A percentile compares a stretch with the other conserved stretches of the same genome.
These are phyloP conservation scores for Termitomyces sp. DNA, from an alignment of 768 basidiomycete genomes.

Conservation along the genomic window DNA sequence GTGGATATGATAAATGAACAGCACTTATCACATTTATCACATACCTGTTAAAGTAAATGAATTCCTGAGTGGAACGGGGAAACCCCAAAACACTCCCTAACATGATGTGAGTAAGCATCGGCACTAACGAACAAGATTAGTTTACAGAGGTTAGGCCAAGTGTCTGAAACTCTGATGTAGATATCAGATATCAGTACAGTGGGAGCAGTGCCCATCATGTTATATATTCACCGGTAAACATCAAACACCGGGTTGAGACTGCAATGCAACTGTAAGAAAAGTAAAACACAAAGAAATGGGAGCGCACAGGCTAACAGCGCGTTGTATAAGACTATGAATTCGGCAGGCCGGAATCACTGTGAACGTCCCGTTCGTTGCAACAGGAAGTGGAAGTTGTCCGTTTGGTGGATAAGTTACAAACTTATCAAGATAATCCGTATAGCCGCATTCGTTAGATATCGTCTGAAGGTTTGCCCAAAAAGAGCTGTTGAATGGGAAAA, in stretches of 20 bases:
- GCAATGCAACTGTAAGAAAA: background rate
- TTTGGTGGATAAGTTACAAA: slow-evolving; percentile 61
- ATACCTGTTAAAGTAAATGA: slow-evolving; percentile 49
- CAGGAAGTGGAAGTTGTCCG: slow-evolving; percentile 57
- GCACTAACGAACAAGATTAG: background rate
- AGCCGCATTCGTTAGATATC: slow-evolving; percentile 49
- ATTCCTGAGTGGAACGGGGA: slow-evolving; percentile 54
- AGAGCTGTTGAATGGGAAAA: slow-evolving; percentile 54
- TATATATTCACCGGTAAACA: slow-evolving; percentile 35
- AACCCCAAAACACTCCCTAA: slow-evolving; percentile 61
- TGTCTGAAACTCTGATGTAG: slow-evolving; percentile 39
- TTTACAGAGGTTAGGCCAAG: slow-evolving; percentile 42
- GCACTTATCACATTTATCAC: slow-evolving; percentile 8
- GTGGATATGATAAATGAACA: background rate
- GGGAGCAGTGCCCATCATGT: background rate
- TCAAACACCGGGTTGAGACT: slow-evolving; percentile 54
- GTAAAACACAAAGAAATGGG: background rate
- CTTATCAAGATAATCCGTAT: slow-evolving; percentile 53
- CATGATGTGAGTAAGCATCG: background rate
- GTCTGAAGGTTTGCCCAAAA: slow-evolving; percentile 49
- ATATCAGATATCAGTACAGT: background rate
- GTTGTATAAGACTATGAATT: slow-evolving; percentile 42
- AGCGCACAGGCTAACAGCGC: slow-evolving; percentile 40
- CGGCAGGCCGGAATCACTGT: slow-evolving; percentile 33
- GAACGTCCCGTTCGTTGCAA: slow-evolving; percentile 36